Base-by-base conservation (phyloP, 176 grass and related monocot genomes). In the Tillandsia fasciculata region DNA sequence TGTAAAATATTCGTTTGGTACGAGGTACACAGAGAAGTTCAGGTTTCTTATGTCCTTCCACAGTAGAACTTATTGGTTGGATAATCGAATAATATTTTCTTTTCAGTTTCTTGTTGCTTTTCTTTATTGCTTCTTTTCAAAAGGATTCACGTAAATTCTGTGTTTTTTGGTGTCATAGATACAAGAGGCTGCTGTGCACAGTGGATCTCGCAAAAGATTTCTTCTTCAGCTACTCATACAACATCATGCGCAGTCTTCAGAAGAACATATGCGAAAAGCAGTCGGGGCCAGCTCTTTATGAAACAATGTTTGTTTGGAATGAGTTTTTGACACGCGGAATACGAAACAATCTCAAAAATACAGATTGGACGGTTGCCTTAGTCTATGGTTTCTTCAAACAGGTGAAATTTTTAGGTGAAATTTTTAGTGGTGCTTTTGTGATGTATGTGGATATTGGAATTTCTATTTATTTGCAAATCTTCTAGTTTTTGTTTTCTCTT, bases 151-250 rank as follows among this genome's bases (percentile, higher is more conserved):
- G 48, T 59, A 69, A 50, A 57, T 42, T 61, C n/a, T 73, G 12
- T 28, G 56, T 72, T 17, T 49, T 74, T 77, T 70, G 26, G 71
- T 76, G 68, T 15, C 68, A 77, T 76, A 99, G 95, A 84, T 99
- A 99, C 83, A 99, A 99, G 83, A 72, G 80, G 22, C 84, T 99
- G 12, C 82, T 99, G 70, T 84, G 78, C 75, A 90, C 84, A 11
- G 90, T 99, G 0, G 90, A 99, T 79, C 87, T 99, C 63, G 80
- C 95, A 0, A 94, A 94, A 81, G 95, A 99, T 64, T 99, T 99
- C 90, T 99, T 94, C 95, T 99, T 94, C 80, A 99, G 95, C 72
- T 99, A 99, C 78, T 93, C 89, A 65, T 99, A 99, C 83, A 99
- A 99, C 72, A 80, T 99, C 54, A 99, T 99, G 95, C 74, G 80